These are phyloP conservation scores for Pythium scleroteichum DNA, from an alignment of 352 stramenopile genomes.

Conservation along the genomic window DNA sequence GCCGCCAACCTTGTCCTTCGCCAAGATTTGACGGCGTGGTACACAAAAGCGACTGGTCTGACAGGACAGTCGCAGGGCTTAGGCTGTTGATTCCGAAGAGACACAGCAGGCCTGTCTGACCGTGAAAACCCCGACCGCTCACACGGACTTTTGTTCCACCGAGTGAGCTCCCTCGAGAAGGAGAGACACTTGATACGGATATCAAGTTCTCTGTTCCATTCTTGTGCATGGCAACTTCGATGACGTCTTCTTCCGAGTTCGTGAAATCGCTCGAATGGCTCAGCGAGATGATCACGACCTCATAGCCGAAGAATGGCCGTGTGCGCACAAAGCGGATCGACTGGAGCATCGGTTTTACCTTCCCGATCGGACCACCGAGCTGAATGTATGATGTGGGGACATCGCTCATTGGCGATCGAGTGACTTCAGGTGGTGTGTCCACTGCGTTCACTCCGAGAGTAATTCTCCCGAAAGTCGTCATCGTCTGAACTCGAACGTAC, in stretches of 20 bases:
- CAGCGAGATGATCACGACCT: conserved; percentile 56
- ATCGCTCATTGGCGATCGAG: conserved; percentile 29
- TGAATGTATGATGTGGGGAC: conserved; percentile 32
- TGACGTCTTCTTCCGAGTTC: conserved; percentile 38
- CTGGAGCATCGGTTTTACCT: conserved; percentile 40
- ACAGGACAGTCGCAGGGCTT: conserved; percentile 33
- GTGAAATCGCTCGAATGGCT: conserved; percentile 50
- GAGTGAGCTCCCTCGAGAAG: conserved; percentile 25
- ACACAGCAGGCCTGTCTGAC: conserved; percentile 39
- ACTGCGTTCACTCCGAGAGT: conserved; percentile 27
- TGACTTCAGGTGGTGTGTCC: conserved; percentile 29
- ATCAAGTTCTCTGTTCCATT: conserved; percentile 31
- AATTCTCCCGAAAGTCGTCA: conserved; percentile 55
- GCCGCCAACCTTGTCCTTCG: conserved; percentile 22
- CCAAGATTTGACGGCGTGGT: conserved; percentile 33
- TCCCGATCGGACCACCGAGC: conserved; percentile 38
- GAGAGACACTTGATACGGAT: conserved; percentile 27
- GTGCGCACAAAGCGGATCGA: conserved; percentile 47
- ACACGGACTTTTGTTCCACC: conserved; percentile 51
- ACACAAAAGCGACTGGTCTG: conserved; percentile 46
- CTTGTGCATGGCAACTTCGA: conserved; percentile 44
- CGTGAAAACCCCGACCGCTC: conserved; percentile 43
- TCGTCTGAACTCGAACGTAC: conserved; percentile 45
- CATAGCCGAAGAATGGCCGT: conserved; percentile 56
- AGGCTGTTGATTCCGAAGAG: conserved; percentile 51